These are phyloP conservation scores for Cyphellophora europaea DNA, from an alignment of 2,329 filamentous ascomycete species.

Conservation along the genomic window DNA sequence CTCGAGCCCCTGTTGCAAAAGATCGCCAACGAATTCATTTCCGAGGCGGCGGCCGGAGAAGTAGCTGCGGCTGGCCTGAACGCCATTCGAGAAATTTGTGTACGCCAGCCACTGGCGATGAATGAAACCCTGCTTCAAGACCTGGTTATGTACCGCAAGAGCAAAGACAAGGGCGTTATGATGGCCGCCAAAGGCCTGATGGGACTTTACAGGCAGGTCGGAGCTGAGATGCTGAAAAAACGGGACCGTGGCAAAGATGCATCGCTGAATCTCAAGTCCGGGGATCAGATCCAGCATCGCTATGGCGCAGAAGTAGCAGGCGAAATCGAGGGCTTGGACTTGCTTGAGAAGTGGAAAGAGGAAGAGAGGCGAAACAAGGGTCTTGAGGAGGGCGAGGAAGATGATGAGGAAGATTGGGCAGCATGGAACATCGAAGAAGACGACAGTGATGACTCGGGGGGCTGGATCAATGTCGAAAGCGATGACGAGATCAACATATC, in stretches of 20 bases:
- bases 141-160: constrained; percentile 89
- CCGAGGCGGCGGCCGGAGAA: constrained; percentile 82
- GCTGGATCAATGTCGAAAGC: constrained; percentile 85
- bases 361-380: constrained; percentile 71
- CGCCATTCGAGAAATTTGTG: constrained; percentile 88
- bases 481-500: constrained; percentile 68
- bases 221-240: constrained; percentile 79
- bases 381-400: constrained; percentile 56
- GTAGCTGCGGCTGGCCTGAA: constrained; percentile 89
- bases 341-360: constrained; percentile 88
- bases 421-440: constrained; percentile 53
- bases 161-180: constrained; percentile 97
- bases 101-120: constrained; percentile 90
- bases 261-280: constrained; percentile 67
- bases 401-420: constrained; percentile 47
- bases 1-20: constrained; percentile 86
- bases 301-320: constrained; percentile 77
- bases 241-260: constrained; percentile 87
- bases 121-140: constrained; percentile 92
- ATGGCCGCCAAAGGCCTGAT: constrained; percentile 94
- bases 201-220: constrained; percentile 83
- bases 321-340: constrained; percentile 82
- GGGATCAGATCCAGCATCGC: constrained; percentile 64
- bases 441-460: constrained; percentile 64
- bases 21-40: constrained; percentile 97